Evolutionary conservation across 164 flowering plant species (phyloP), one percentile per base, ranked within the genome.

Genomic region (Akebia trifoliata): DNA sequence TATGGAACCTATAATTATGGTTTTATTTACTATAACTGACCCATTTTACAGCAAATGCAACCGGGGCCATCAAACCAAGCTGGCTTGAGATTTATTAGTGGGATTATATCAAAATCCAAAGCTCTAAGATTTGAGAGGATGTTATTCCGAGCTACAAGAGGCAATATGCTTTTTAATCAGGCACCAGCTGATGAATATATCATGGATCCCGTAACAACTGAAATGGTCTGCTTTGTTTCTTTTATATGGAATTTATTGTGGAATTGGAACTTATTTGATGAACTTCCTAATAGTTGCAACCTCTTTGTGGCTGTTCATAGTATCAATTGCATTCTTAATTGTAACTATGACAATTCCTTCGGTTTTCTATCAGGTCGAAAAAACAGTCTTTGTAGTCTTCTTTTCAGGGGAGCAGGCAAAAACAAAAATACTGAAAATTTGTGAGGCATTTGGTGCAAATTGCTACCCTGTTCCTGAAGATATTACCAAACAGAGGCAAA

Each of bases 401-500:
- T 94, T 94, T 75, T 94, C 99, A 0, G 99, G 99, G 49, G 95
- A 86, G 77, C 99, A 87, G 64, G 97, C 99, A 61, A 87, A 74
- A 65, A 77, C 80, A 52, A 94, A 94, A 77, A 82, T 94, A 63
- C 69, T 86, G 59, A 90, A 85, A 82, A 90, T 94, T 36, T 94
- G 99, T 79, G 96, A 90, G 71, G 95, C 99, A 50, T 94, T 90
- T 83, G 90, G 96, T 57, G 97, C 99, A 67, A 87, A 83, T 75
- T 94, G 96, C 77, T 94, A 94, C 67, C 95, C 96, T 72, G 95
- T 90, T 59, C 96, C 97, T 32, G 97, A 94, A 69, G 96, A 90
- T 57, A 58, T 73, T 29, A 83, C 80, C 30, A 84, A 87, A 62
- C 88, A 87, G 72, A 81, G 90, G 74, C 97, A 90, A 65, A 76